Evolutionary conservation across 257 asterid genomes (phyloP).

Genomic region (Solanum chaucha): DNA sequence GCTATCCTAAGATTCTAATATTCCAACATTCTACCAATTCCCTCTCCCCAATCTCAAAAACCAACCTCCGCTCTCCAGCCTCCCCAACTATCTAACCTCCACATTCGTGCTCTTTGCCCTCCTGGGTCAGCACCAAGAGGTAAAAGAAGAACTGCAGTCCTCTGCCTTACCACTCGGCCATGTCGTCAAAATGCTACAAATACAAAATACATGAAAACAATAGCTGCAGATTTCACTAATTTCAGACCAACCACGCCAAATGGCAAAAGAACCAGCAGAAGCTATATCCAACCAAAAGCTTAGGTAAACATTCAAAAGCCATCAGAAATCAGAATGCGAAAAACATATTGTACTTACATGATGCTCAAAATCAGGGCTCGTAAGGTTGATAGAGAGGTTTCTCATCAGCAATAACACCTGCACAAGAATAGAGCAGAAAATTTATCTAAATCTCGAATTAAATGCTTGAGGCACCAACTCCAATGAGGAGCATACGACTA

Average conservation of each 20-base stretch:
- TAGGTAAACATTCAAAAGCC: neutral
- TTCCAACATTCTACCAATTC: neutral
- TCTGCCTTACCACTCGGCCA: too few species aligned
- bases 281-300: neutral
- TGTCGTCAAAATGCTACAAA: too few species aligned
- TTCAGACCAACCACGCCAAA: neutral
- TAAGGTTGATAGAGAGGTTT: conserved; percentile 79
- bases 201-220: neutral
- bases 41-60: neutral
- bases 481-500: neutral
- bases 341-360: conserved; percentile 47
- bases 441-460: neutral
- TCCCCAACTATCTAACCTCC: neutral
- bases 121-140: neutral
- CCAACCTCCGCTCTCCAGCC: neutral
- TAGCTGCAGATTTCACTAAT: neutral
- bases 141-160: neutral
- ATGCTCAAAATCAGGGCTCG: conserved; percentile 78
- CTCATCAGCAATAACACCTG: conserved; percentile 87
- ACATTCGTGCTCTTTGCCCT: neutral
- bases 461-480: neutral
- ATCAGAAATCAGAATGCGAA: neutral
- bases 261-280: neutral
- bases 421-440: neutral
- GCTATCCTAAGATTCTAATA: neutral